phyloP scores from a whole-genome alignment of 2,329 filamentous ascomycete species.

The Rhynchosporium agropyri region DNA sequence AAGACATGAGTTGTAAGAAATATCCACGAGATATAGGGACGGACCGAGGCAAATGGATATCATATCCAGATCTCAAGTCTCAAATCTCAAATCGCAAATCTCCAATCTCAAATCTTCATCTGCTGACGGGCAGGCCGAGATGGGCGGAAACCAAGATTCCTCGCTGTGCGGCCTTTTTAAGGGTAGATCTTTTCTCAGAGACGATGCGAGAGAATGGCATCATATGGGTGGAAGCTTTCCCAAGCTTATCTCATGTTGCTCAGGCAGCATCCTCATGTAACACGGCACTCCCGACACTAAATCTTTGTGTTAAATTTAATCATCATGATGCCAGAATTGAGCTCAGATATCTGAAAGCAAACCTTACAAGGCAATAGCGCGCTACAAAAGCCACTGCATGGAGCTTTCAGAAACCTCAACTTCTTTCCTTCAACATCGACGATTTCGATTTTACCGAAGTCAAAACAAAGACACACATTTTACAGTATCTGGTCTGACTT shows the following conservation, averaged over 20 bases:
- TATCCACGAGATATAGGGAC: not conserved
- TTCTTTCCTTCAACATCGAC: not conserved
- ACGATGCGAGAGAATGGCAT: not conserved
- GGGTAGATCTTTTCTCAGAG: constrained; percentile 11
- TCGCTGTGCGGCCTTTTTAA: constrained; percentile 4
- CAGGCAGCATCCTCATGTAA: not conserved
- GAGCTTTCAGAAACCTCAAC: not conserved
- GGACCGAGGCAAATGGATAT: not conserved
- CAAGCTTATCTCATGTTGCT: constrained; percentile 14
- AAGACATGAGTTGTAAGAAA: not conserved
- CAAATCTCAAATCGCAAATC: not conserved
- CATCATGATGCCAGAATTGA: constrained; percentile 1
- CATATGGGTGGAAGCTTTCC: constrained; percentile 5
- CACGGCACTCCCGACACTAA: constrained; percentile 13
- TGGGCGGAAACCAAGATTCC: not conserved
- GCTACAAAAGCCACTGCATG: not conserved
- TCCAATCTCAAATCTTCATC: not conserved
- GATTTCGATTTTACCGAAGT: not conserved
- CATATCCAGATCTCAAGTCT: not conserved
- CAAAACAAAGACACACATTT: not conserved
- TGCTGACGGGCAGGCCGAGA: constrained; percentile 7
- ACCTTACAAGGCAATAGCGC: not conserved
- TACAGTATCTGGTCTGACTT: too few species aligned
- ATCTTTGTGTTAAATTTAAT: not conserved
- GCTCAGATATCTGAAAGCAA: not conserved